Evolutionary conservation across 2,329 filamentous ascomycete genomes (phyloP), one percentile per base, ranked within the genome.

Genomic region (Aspergillus caelatus): DNA sequence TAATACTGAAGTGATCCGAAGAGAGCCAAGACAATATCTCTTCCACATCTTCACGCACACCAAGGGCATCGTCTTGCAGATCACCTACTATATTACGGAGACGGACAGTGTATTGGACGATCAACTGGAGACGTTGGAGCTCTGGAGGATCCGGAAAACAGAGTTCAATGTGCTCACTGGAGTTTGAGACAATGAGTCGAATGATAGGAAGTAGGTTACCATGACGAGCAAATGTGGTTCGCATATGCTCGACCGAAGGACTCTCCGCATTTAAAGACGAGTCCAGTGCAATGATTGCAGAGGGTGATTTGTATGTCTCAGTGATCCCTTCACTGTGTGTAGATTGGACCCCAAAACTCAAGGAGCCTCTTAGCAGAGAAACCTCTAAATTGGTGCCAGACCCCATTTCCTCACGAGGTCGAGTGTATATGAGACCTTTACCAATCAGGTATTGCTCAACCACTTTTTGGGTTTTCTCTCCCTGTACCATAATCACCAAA

Each of bases 271-370:
- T 74, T 62, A 82, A 80, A 3, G 79, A 77, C 8, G 75, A 72
- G 68, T 83, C 81, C 52, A 83, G 72, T 2, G 78, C 79, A 64
- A 83, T 72, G 43, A 83, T 78, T n/a, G 78, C 71, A 41, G 72
- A 69, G 5, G 79, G 78, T 0, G 72, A 60, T 64, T 74, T 78
- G 63, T 72, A 76, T 8, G 74, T 71, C 61, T 75, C 71, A 32
- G 70, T 67, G 7, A 76, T 67, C 30, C 72, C 68, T 23, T 77
- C 72, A 50, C 71, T 74, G 26, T 65, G 63, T 11, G 71, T 68
- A 57, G 72, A 70, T 61, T 75, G 76, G 28, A 78, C 77, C 21
- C 74, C 74, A 57, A 77, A 78, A 63, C 75, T 80, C 41, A 78
- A 67, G 21, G 67, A 67, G 21, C 69, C 75, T 63, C 75, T 79